Evolutionary conservation across 2,329 filamentous ascomycete genomes (phyloP).

Genomic region (Periglandula ipomoeae): DNA sequence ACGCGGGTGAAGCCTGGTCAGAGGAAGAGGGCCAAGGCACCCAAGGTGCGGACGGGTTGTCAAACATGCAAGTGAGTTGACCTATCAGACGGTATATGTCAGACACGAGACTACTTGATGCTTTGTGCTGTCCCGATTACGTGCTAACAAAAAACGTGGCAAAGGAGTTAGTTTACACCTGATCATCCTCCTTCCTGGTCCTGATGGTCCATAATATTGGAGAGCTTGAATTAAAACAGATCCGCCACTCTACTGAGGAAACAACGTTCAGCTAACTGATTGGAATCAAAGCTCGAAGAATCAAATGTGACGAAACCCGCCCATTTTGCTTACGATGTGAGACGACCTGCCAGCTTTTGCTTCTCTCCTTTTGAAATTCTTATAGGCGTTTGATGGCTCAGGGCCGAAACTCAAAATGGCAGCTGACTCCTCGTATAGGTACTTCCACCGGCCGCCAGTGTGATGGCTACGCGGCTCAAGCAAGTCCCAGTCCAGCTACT

Average conservation of each 20-base stretch:
- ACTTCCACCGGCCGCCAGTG: not conserved
- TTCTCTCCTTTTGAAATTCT: too few species aligned
- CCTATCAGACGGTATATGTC: not conserved
- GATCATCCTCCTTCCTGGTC: too few species aligned
- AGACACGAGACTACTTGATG: too few species aligned
- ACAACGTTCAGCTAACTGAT: not conserved
- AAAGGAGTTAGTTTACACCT: too few species aligned
- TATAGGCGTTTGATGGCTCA: too few species aligned
- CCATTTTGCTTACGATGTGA: not conserved
- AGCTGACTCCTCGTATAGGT: not conserved
- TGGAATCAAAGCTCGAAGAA: not conserved
- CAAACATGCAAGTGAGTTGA: constrained; percentile 5
- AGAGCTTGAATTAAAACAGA: not conserved
- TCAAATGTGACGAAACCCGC: not conserved
- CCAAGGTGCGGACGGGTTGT: constrained; percentile 3
- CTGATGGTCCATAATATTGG: too few species aligned
- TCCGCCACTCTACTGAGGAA: too few species aligned
- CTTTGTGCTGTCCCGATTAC: too few species aligned
- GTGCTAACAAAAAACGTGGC: too few species aligned
- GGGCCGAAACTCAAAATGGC: too few species aligned
- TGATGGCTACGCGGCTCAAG: not conserved
- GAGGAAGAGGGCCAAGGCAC: constrained; percentile 3
- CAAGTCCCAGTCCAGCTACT: not conserved
- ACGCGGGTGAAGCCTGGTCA: not conserved
- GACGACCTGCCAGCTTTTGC: too few species aligned